Evolutionary conservation across 2,329 filamentous ascomycete genomes (phyloP).

Genomic region (Aspergillus versicolor): DNA sequence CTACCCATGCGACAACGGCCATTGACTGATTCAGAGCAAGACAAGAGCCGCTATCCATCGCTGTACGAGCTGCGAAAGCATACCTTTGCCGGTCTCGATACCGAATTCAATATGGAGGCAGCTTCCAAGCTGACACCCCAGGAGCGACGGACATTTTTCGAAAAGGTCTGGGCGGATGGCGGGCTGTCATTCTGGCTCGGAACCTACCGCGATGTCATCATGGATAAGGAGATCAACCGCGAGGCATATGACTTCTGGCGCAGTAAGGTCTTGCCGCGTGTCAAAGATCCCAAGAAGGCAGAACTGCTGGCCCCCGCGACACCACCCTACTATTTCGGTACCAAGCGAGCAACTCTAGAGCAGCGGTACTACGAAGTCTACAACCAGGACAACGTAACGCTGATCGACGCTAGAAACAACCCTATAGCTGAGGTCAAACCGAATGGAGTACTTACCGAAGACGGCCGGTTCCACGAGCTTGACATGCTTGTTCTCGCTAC

Average conservation of each 20-base stretch:
- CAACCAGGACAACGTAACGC: background rate
- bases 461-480: background rate
- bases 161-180: slow-evolving; percentile 50
- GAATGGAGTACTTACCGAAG: background rate
- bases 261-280: slow-evolving; percentile 51
- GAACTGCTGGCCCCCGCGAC: slow-evolving; percentile 55
- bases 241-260: slow-evolving; percentile 58
- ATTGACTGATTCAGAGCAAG: background rate
- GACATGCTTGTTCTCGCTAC: background rate
- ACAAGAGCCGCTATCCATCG: background rate
- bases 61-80: background rate
- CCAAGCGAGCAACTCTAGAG: background rate
- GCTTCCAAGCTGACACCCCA: slow-evolving; percentile 43
- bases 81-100: background rate
- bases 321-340: background rate
- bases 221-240: slow-evolving; percentile 49
- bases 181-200: slow-evolving; percentile 56
- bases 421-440: background rate
- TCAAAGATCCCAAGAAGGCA: slow-evolving; percentile 50
- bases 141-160: slow-evolving; percentile 50
- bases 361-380: background rate
- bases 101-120: background rate
- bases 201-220: slow-evolving; percentile 53
- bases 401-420: background rate
- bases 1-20: background rate